These are phyloP conservation scores for Schizosaccharomyces osmophilus DNA, from an alignment of 805 yeast genomes.

Conservation along the genomic window DNA sequence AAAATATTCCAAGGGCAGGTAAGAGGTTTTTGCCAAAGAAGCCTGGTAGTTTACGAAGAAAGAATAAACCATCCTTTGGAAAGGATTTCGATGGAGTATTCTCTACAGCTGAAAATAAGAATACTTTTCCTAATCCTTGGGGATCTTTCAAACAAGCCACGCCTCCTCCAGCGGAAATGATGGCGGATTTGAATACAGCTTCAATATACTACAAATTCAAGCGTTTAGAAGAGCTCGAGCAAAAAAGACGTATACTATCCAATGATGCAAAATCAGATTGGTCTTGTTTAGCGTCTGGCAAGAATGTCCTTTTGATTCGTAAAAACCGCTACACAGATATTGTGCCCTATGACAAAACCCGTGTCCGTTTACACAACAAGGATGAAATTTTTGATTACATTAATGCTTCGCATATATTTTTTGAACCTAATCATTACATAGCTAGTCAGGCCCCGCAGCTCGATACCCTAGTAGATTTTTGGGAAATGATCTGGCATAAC, in stretches of 20 bases:
- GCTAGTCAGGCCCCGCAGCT: slow-evolving; percentile 86
- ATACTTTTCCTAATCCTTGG: not conserved
- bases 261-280: not conserved
- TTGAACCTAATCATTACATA: slow-evolving; percentile 28
- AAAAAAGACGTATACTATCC: not conserved
- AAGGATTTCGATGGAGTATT: not conserved
- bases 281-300: not conserved
- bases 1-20: too few species aligned
- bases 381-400: slow-evolving; percentile 31
- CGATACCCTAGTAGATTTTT: slow-evolving; percentile 63
- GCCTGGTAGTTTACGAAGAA: not conserved
- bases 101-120: not conserved
- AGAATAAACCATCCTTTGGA: not conserved
- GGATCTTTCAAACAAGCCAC: not conserved
- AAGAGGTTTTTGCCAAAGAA: not conserved
- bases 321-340: slow-evolving; percentile 78
- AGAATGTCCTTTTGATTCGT: not conserved
- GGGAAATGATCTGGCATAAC: slow-evolving; percentile 42
- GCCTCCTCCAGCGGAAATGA: not conserved
- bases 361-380: slow-evolving; percentile 31
- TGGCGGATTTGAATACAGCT: not conserved
- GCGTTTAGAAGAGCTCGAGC: not conserved
- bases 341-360: slow-evolving; percentile 62
- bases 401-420: slow-evolving; percentile 50
- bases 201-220: not conserved